These are phyloP conservation scores for Solanum peruvianum DNA, from an alignment of 257 asterid genomes.

Conservation along the genomic window DNA sequence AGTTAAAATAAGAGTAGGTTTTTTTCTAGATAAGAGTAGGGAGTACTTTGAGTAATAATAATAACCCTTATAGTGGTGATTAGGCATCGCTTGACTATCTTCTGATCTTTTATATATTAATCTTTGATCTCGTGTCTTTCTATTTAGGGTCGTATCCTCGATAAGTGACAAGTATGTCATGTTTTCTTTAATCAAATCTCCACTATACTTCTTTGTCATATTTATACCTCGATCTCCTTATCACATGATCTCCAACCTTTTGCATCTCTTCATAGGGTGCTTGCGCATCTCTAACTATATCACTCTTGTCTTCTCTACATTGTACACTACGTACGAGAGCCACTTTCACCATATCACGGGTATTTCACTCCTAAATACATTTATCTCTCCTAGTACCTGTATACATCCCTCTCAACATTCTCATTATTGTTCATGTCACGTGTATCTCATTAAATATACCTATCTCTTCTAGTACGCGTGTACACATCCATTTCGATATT, in stretches of 20 bases:
- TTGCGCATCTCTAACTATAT: not conserved
- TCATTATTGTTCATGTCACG: not conserved
- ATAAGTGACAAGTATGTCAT: not conserved
- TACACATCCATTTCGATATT: not conserved
- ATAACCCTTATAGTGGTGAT: not conserved
- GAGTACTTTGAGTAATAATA: not conserved
- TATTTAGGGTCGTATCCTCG: not conserved
- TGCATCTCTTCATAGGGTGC: not conserved
- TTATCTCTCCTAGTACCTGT: not conserved
- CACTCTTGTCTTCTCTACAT: not conserved
- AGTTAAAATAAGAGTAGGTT: not conserved
- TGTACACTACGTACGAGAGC: not conserved
- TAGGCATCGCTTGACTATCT: not conserved
- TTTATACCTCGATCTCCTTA: not conserved
- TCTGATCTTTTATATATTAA: not conserved
- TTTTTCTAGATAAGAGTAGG: not conserved
- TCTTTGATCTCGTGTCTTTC: not conserved
- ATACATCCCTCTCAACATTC: not conserved
- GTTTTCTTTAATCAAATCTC: not conserved
- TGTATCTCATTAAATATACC: not conserved
- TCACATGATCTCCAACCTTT: not conserved
- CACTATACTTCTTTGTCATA: not conserved
- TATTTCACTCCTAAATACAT: not conserved
- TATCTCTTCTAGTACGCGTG: accelerated
- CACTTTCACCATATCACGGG: not conserved